Percentiles rank a stretch among this genome's conserved stretches.
These are phyloP conservation scores for Clonostachys chloroleuca DNA, from an alignment of 2,329 filamentous ascomycete genomes.

Conservation along the genomic window DNA sequence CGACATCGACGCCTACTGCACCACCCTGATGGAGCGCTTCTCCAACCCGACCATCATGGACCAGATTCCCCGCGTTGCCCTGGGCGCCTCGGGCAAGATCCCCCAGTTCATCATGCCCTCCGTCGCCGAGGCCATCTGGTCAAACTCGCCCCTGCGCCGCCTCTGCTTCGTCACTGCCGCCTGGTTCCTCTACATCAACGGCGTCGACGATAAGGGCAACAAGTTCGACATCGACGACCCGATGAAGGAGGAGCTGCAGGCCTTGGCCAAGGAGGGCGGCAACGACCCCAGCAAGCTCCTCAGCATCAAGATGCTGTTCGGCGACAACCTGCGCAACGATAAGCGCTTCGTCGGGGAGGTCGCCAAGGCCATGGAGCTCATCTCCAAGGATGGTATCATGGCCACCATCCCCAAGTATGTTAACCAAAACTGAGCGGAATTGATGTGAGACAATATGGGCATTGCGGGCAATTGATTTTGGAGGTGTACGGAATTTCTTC, in stretches of 20 bases:
- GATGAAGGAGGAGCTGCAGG: constrained; percentile 40
- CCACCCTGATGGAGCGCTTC: constrained; percentile 48
- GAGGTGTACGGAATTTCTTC: too few species aligned
- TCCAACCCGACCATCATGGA: constrained; percentile 53
- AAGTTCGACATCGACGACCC: constrained; percentile 37
- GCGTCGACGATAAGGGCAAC: constrained; percentile 42
- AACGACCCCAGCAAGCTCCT: constrained; percentile 34
- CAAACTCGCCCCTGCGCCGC: constrained; percentile 35
- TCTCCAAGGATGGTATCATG: constrained; percentile 40
- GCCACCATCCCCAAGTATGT: constrained; percentile 45
- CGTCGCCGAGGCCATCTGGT: constrained; percentile 40
- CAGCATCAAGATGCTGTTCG: constrained; percentile 40
- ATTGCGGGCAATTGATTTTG: too few species aligned
- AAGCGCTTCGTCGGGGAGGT: constrained; percentile 41
- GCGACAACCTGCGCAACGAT: constrained; percentile 43
- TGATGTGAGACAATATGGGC: too few species aligned
- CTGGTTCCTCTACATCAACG: constrained; percentile 47
- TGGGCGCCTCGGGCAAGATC: constrained; percentile 49
- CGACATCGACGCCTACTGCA: constrained; percentile 45
- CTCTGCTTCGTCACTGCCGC: constrained; percentile 41
- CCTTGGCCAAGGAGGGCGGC: constrained; percentile 36
- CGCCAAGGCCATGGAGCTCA: constrained; percentile 38
- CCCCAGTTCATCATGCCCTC: constrained; percentile 46
- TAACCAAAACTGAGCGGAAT: constrained; percentile 6
- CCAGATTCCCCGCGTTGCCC: constrained; percentile 44